phyloP scores from a whole-genome alignment of 352 stramenopile species.

The Globisporangium nagaii region DNA sequence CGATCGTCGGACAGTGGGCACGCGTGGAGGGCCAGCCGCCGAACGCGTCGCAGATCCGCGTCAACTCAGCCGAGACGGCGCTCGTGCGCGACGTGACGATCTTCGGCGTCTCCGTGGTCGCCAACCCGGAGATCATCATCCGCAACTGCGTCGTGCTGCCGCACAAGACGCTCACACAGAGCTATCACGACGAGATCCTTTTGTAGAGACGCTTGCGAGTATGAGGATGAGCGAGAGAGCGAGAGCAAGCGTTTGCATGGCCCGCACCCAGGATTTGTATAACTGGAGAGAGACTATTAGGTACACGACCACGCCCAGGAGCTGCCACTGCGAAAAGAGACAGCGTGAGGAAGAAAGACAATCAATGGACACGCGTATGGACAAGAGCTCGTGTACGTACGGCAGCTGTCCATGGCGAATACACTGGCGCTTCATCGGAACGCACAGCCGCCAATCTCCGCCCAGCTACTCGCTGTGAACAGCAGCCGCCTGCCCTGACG shows the following conservation, averaged over 20 bases:
- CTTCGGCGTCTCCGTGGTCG: conserved; percentile 84
- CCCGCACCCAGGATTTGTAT: background rate
- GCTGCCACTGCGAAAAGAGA: too few relatives aligned
- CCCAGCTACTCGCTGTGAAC: conserved; percentile 21
- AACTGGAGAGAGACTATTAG: background rate
- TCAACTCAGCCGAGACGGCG: conserved; percentile 58
- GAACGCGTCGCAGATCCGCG: conserved; percentile 67
- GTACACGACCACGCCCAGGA: too few relatives aligned
- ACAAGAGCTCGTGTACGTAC: background rate
- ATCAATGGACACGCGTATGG: background rate
- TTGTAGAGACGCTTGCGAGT: conserved; percentile 33
- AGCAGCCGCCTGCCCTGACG: conserved; percentile 12
- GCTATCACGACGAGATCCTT: conserved; percentile 88
- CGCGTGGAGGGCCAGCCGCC: conserved; percentile 78
- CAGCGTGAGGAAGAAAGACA: background rate
- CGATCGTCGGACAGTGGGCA: conserved; percentile 83
- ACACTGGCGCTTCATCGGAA: too few relatives aligned
- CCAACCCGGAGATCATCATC: conserved; percentile 84
- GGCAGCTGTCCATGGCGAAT: too few relatives aligned
- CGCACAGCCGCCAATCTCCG: conserved; percentile 10
- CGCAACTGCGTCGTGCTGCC: conserved; percentile 87
- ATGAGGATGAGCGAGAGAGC: background rate
- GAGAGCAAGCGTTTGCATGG: background rate
- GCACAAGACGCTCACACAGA: conserved; percentile 84
- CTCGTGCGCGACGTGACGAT: conserved; percentile 88